Base-by-base conservation (phyloP, 2,329 filamentous ascomycete genomes). In the Calonectria crousiana region DNA sequence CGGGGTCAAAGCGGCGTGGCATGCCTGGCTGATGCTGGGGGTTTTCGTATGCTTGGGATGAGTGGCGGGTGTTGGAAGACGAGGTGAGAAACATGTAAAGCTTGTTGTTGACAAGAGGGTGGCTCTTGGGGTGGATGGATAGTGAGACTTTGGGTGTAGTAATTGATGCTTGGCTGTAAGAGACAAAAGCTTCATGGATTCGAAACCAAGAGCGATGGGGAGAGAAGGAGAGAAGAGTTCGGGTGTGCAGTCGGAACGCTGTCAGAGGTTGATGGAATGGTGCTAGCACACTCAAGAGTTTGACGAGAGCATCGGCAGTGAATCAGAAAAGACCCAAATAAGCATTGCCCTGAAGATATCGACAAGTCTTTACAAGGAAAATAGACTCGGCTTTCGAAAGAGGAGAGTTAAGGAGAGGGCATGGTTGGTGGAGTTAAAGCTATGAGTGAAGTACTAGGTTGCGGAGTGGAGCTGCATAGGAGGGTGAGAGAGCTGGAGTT, bases 1-100 rank as follows among this genome's bases (percentile, higher is more conserved):
- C 34, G 26, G 44, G 23, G 28, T 67, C 18, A 26, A 6, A 53
- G 56, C n/a, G 58, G 65, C 68, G 41, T 20, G 76, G 60, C 78
- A 80, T 79, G 38, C 18, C 9, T 34, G 18, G 26, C 4, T 64
- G 60, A 44, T 51, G 30, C 26, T 32, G 38, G 18, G 60, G 32
- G 52, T 18, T 47, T 44, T 28, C 2, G 20, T 47, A 13, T n/a
- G 20, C 11, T 44, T 34, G 34, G 36, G 38, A 62, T 41, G 51
- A 38, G 14, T 30, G n/a, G 11, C 28, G 23, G 23, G 23, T 11
- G 20, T 23, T 20, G 36, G 60, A 8, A 13, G 28, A 51, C 20
- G 20, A 47, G 28, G 68, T 14, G n/a, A 34, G 56, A 26, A 36
- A 41, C 34, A 60, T n/a, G 34, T 6, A 6, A 28, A 23, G 6